A percentile compares a stretch with the other conserved stretches of the same genome.
Evolutionary conservation across 1,284 basidiomycete genomes (phyloP).

Genomic region (Cryptococcus deneoformans): DNA sequence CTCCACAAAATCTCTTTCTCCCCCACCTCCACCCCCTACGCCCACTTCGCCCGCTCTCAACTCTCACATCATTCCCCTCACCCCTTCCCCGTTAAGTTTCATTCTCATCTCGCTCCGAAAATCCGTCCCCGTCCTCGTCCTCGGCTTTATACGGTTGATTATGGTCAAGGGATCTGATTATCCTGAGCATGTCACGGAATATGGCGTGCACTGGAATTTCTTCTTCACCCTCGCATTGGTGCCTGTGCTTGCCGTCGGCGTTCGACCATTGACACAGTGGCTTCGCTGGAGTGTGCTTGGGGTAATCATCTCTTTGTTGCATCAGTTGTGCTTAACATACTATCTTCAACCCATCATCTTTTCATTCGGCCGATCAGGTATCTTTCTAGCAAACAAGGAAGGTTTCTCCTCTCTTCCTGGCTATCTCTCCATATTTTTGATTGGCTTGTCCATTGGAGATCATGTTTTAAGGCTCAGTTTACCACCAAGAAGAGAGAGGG

Average conservation of each 20-base stretch:
- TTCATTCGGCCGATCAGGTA: slow-evolving; percentile 57
- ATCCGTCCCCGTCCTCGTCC: slow-evolving; percentile 63
- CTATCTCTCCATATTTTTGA: slow-evolving; percentile 83
- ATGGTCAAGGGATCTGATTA: slow-evolving; percentile 93
- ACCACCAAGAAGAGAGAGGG: slow-evolving; percentile 44
- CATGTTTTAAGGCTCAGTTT: slow-evolving; percentile 66
- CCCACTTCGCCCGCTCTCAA: slow-evolving; percentile 3
- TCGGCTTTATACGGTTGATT: slow-evolving; percentile 75
- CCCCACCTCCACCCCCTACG: not conserved
- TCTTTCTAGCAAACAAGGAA: slow-evolving; percentile 83
- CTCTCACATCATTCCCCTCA: not conserved
- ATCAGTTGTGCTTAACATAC: slow-evolving; percentile 63
- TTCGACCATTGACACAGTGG: slow-evolving; percentile 62
- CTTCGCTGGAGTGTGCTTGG: slow-evolving; percentile 65
- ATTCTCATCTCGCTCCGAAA: slow-evolving; percentile 55
- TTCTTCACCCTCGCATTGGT: slow-evolving; percentile 88
- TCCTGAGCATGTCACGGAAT: slow-evolving; percentile 94
- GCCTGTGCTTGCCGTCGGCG: slow-evolving; percentile 67
- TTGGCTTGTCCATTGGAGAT: slow-evolving; percentile 79
- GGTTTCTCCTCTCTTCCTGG: slow-evolving; percentile 77
- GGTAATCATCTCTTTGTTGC: slow-evolving; percentile 60
- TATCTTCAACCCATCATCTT: slow-evolving; percentile 65
- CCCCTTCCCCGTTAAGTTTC: slow-evolving; percentile 6
- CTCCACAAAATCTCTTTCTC: slow-evolving; percentile 56
- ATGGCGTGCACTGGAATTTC: slow-evolving; percentile 98